Base-by-base conservation (phyloP, 306 rosid species). In the Begonia peltatifolia region DNA sequence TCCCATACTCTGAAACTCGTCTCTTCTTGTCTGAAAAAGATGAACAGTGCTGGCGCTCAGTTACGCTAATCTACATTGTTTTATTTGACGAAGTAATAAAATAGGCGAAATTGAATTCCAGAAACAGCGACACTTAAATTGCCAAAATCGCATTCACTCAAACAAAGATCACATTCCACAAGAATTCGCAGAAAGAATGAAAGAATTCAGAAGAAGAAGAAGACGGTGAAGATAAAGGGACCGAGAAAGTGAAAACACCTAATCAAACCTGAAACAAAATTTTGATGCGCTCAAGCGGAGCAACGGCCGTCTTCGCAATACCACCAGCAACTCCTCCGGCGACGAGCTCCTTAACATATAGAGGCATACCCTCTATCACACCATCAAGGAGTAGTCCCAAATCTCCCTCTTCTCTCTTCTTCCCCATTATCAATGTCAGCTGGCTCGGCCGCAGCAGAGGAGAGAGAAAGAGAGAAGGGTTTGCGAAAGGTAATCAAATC, bases 251-350 rank as follows among this genome's bases (percentile, higher is more conserved):
- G 46, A 42, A 9, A 42, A 12, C 10, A 42, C 46, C 12, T 10
- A 44, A 44, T 44, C 12, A 44, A 0, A 88, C 95, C 95, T 89
- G 97, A 59, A 84, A 82, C 74, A 89, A 78, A 78, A 89, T 89
- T 59, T 84, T 89, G 74, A 89, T 61, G 9, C 94, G 94, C 65
- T 84, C 95, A 16, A 89, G 87, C 7, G 97, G 97, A 14, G 97
- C 95, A 22, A 89, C 95, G 13, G 64, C 76, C 12, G 82, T 73
- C 71, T 90, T 83, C 11, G 94, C 95, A 44, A 85, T 3, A 1
- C 87, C 92, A 7, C 97, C 95, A 13, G 97, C 84, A 43, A 80
- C 54, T 4, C 95, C 97, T 0, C 95, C 95, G 36, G 97, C 95
- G 3, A 89, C 56, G 30, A 85, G 77, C 68, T 90, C 97, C 80